phyloP scores from a whole-genome alignment of 2,329 filamentous ascomycete genomes.

The Cladophialophora bantiana region DNA sequence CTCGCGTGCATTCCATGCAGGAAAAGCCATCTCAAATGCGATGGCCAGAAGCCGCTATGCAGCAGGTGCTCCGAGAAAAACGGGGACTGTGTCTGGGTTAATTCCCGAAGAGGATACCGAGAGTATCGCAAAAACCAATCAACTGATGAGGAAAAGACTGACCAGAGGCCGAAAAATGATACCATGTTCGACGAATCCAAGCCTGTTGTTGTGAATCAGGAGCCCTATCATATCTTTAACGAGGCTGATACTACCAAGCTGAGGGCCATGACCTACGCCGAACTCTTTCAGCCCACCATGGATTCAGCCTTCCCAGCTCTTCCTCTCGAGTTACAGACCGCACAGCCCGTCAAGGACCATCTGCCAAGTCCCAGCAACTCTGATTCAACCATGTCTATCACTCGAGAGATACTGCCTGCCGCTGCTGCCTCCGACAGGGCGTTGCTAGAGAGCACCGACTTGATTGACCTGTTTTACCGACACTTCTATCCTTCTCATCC shows the following conservation, averaged over 20 bases:
- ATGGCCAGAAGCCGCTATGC: constrained; percentile 71
- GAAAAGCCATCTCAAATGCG: constrained; percentile 76
- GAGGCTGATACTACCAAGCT: constrained; percentile 36
- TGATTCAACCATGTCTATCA: constrained; percentile 33
- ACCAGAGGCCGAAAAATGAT: constrained; percentile 23
- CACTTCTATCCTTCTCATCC: constrained; percentile 65
- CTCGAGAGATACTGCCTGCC: constrained; percentile 27
- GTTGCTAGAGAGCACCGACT: constrained; percentile 41
- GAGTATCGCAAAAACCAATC: constrained; percentile 37
- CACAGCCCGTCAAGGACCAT: constrained; percentile 5
- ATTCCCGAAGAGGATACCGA: constrained; percentile 38
- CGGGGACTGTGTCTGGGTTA: constrained; percentile 62
- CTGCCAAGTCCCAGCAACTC: constrained; percentile 30
- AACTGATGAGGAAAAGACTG: constrained; percentile 16
- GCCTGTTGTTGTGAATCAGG: constrained; percentile 28
- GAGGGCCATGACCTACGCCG: constrained; percentile 32
- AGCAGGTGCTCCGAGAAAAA: constrained; percentile 68
- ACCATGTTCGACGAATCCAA: constrained; percentile 23
- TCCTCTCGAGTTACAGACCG: constrained; percentile 35
- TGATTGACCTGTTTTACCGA: constrained; percentile 63
- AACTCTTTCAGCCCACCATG: constrained; percentile 35
- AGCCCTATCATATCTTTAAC: constrained; percentile 21
- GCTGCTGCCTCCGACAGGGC: constrained; percentile 16
- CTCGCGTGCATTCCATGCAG: constrained; percentile 58
- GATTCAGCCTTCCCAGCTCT: constrained; percentile 39